Conservation (phyloP, 257 asterid species). For the Nemophila menziesii region DNA sequence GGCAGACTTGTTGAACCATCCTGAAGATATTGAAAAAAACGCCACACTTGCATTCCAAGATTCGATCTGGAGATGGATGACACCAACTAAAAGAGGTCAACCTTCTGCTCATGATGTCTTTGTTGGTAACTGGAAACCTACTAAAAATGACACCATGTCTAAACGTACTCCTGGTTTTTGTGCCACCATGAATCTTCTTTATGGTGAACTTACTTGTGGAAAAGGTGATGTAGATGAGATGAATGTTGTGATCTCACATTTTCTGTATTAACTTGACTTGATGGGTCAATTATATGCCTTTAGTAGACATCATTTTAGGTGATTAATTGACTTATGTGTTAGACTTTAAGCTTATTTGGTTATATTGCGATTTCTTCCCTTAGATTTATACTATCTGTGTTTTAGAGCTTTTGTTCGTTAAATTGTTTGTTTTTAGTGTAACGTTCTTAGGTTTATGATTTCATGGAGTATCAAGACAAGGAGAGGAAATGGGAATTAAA, state of each 20-base stretch:
- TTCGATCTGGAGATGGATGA: conserved; percentile 79
- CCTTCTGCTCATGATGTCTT: conserved; percentile 80
- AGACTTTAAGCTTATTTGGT: no score
- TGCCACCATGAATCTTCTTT: conserved; percentile 69
- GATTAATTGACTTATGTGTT: no score
- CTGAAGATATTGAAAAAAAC: conserved; percentile 81
- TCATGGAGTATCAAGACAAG: no score
- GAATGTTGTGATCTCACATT: conserved; percentile 65
- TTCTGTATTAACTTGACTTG: conserved; percentile 58
- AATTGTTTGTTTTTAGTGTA: no score
- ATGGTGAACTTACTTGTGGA: conserved; percentile 60
- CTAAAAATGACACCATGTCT: conserved; percentile 66
- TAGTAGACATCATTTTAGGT: no score
- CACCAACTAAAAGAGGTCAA: conserved; percentile 49
- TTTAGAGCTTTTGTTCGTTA: no score
- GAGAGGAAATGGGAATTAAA: no score
- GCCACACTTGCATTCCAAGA: conserved; percentile 86
- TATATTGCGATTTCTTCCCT: no score
- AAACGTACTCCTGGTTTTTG: conserved; percentile 75
- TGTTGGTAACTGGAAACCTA: conserved; percentile 74
- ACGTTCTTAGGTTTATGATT: no score
- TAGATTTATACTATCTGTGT: no score
- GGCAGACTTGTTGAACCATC: conserved; percentile 71
- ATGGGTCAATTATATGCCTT: no score
- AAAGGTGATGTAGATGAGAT: conserved; percentile 70